These are phyloP conservation scores for Exophiala oligosperma DNA, from an alignment of 2,329 filamentous ascomycete genomes.

Conservation along the genomic window DNA sequence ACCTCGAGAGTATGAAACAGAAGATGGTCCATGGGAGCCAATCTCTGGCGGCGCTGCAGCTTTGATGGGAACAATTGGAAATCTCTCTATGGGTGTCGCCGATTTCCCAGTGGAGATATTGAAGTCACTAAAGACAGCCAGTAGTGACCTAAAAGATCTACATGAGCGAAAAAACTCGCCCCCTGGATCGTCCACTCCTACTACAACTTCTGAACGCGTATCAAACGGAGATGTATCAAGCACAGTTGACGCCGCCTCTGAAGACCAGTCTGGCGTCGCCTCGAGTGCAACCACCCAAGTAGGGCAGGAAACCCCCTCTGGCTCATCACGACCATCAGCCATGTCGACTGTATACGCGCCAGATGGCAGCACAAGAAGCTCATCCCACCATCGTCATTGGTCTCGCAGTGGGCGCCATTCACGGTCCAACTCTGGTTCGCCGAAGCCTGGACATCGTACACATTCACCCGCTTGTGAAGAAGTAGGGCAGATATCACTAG, in stretches of 20 bases:
- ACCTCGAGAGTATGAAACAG: conserved; percentile 69
- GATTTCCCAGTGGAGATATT: conserved; percentile 64
- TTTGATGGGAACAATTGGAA: conserved; percentile 77
- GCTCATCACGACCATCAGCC: conserved; percentile 17
- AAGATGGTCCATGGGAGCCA: conserved; percentile 76
- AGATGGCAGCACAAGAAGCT: conserved; percentile 14
- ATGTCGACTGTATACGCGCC: conserved; percentile 17
- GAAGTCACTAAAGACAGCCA: conserved; percentile 37
- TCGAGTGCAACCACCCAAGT: neutral
- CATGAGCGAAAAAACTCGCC: conserved; percentile 17
- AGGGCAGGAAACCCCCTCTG: neutral
- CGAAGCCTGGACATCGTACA: conserved; percentile 8
- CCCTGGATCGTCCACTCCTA: conserved; percentile 11
- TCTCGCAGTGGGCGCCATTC: conserved; percentile 24
- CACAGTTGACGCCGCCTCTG: neutral
- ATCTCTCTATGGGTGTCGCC: conserved; percentile 77
- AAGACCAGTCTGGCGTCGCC: neutral
- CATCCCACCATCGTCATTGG: conserved; percentile 9
- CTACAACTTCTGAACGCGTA: neutral
- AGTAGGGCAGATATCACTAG: conserved; percentile 45
- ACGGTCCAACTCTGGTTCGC: conserved; percentile 24
- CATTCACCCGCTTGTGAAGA: conserved; percentile 24
- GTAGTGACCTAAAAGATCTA: conserved; percentile 27
- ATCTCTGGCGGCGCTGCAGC: conserved; percentile 75
- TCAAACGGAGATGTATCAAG: conserved; percentile 11